These are phyloP conservation scores for Trypanosoma theileri DNA, from an alignment of 208 protist genomes.

Conservation along the genomic window DNA sequence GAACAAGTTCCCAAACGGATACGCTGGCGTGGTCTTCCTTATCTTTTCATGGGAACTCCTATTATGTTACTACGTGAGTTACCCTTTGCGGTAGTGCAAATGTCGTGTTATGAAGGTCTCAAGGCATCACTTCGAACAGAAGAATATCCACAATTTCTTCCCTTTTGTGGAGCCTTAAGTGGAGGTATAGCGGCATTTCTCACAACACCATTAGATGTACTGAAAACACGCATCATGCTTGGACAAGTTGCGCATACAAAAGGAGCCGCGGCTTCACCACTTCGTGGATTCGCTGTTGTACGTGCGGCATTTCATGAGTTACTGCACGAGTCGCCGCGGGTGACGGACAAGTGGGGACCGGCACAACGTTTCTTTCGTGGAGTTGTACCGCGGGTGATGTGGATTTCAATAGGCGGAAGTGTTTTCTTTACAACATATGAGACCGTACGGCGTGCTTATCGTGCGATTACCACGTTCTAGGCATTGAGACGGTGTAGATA, in stretches of 20 bases:
- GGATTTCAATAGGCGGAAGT: constrained; percentile 90
- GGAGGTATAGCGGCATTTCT: constrained; percentile 84
- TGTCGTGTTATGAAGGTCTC: constrained; percentile 89
- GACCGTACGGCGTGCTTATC: constrained; percentile 35
- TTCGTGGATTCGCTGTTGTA: constrained; percentile 15
- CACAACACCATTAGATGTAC: constrained; percentile 92
- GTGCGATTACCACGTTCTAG: not conserved
- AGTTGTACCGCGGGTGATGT: constrained; percentile 78
- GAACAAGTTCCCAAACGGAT: constrained; percentile 14
- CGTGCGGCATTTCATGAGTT: constrained; percentile 49
- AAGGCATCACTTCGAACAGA: constrained; percentile 48
- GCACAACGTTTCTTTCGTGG: constrained; percentile 83
- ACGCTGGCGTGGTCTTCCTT: constrained; percentile 39
- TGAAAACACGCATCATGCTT: constrained; percentile 94
- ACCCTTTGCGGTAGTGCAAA: constrained; percentile 92
- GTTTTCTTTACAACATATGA: constrained; percentile 94
- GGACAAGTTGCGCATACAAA: constrained; percentile 18
- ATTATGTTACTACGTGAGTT: constrained; percentile 87
- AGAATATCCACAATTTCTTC: constrained; percentile 35
- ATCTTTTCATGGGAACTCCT: constrained; percentile 80
- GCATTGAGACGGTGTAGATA: too few relatives aligned
- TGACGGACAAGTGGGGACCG: constrained; percentile 74
- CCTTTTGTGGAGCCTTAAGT: constrained; percentile 79
- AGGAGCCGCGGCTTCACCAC: not conserved
- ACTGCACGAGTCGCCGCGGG: constrained; percentile 42